These are phyloP conservation scores for Parafenestella ontariensis DNA, from an alignment of 2,329 filamentous ascomycete genomes.

Conservation along the genomic window DNA sequence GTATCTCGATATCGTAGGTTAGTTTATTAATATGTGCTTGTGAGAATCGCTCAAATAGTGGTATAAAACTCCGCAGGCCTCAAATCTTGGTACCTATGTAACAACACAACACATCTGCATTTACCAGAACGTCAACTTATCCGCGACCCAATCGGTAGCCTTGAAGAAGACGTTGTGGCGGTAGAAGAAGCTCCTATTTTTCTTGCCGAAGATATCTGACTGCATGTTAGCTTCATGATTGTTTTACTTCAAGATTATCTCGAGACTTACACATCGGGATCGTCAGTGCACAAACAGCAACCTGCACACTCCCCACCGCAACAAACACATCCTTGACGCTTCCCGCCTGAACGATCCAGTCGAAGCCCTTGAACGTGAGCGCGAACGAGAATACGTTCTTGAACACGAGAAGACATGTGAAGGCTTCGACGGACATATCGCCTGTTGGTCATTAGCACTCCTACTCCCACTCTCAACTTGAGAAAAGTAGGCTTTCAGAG, in stretches of 20 bases:
- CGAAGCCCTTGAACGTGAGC: slow-evolving; percentile 81
- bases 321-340: slow-evolving; percentile 74
- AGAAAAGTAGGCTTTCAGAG: not conserved
- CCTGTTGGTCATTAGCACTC: slow-evolving; percentile 54
- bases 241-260: no score
- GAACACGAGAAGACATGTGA: slow-evolving; percentile 89
- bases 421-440: slow-evolving; percentile 83
- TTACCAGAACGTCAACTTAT: slow-evolving; percentile 24
- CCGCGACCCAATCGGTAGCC: slow-evolving; percentile 39
- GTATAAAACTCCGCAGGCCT: not conserved
- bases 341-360: slow-evolving; percentile 73
- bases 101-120: not conserved
- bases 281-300: slow-evolving; percentile 75
- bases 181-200: slow-evolving; percentile 43
- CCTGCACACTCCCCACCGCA: slow-evolving; percentile 76
- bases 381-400: slow-evolving; percentile 94
- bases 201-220: slow-evolving; percentile 46
- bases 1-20: slow-evolving; percentile 63
- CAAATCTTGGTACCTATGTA: not conserved
- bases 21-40: not conserved
- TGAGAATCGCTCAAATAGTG: not conserved
- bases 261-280: slow-evolving; percentile 78
- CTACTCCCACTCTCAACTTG: not conserved
- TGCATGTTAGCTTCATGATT: not conserved
- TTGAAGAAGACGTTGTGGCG: slow-evolving; percentile 45